Evolutionary conservation across 2,329 filamentous ascomycete genomes (phyloP).

Genomic region (Beauveria australis): DNA sequence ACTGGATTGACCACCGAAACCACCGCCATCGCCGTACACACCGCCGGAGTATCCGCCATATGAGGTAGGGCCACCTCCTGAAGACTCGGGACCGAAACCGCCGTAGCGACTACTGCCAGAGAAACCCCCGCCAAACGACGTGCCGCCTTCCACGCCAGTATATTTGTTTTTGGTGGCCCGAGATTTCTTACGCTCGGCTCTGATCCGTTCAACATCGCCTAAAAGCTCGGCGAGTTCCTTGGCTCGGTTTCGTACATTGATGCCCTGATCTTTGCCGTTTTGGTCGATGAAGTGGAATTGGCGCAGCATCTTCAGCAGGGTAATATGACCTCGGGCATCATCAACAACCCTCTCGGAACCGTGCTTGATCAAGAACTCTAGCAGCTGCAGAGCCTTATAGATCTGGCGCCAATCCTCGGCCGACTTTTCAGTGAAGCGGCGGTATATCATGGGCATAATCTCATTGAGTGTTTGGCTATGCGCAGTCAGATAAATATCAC

Average conservation of each 20-base stretch:
- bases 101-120: constrained; percentile 61
- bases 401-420: constrained; percentile 99
- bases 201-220: constrained; percentile 82
- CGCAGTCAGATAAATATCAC: constrained; percentile 15
- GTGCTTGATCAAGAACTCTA: constrained; percentile 97
- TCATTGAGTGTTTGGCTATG: constrained; percentile 88
- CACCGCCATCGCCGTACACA: constrained; percentile 93
- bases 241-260: constrained; percentile 93
- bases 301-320: constrained; percentile 92
- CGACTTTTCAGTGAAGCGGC: constrained; percentile 95
- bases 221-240: constrained; percentile 95
- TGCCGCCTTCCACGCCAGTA: constrained; percentile 81
- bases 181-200: constrained; percentile 79
- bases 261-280: constrained; percentile 96
- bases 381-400: constrained; percentile 93
- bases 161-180: constrained; percentile 89
- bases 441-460: constrained; percentile 99
- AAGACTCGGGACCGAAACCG: constrained; percentile 85
- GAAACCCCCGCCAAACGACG: constrained; percentile 50
- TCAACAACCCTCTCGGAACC: constrained; percentile 96
- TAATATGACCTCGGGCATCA: constrained; percentile 90
- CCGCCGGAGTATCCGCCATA: constrained; percentile 58
- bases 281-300: constrained; percentile 96
- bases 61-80: constrained; percentile 25
- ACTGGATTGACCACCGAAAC: constrained; percentile 70